These are phyloP conservation scores for Radiomyces spectabilis DNA, from an alignment of 192 early-diverging fungal genomes.

Conservation along the genomic window DNA sequence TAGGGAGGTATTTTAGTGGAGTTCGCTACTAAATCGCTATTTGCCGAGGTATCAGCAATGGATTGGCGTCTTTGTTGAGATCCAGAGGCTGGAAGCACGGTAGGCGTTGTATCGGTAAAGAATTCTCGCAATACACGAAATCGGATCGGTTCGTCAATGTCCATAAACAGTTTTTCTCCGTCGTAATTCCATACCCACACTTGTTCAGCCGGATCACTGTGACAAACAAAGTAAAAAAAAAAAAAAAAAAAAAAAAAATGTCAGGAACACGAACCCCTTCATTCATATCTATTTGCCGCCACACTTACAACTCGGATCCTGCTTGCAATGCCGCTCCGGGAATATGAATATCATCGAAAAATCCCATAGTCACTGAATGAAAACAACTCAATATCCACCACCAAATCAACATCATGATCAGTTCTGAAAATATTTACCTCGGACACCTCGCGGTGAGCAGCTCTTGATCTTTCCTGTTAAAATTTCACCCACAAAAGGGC, in stretches of 20 bases:
- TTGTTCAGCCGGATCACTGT: conserved; percentile 54
- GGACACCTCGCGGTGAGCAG: conserved; percentile 58
- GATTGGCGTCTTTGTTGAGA: conserved; percentile 28
- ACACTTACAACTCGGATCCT: conserved; percentile 56
- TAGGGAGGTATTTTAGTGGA: conserved; percentile 47
- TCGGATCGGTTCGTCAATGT: conserved; percentile 67
- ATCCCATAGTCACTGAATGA: conserved; percentile 65
- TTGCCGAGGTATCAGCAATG: conserved; percentile 22
- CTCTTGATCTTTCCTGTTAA: conserved; percentile 73
- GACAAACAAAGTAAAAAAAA: conserved; percentile 1
- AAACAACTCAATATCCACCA: not conserved
- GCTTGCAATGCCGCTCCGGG: conserved; percentile 56
- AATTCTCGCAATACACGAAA: conserved; percentile 66
- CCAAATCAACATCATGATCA: not conserved
- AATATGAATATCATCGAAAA: conserved; percentile 89
- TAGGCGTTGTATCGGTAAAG: conserved; percentile 73
- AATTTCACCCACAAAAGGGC: conserved; percentile 86
- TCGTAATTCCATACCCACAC: conserved; percentile 88
- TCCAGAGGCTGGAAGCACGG: conserved; percentile 35
- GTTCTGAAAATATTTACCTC: conserved; percentile 43
- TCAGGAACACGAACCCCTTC: too few species aligned
- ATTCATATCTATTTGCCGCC: not conserved
- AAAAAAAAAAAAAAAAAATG: not conserved
- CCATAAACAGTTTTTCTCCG: conserved; percentile 72
- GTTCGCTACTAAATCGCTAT: conserved; percentile 34